Percentiles rank a stretch among this genome's conserved stretches.
Evolutionary conservation across 2,329 filamentous ascomycete species (phyloP).

Genomic region (Phyllosticta citrichinensis): DNA sequence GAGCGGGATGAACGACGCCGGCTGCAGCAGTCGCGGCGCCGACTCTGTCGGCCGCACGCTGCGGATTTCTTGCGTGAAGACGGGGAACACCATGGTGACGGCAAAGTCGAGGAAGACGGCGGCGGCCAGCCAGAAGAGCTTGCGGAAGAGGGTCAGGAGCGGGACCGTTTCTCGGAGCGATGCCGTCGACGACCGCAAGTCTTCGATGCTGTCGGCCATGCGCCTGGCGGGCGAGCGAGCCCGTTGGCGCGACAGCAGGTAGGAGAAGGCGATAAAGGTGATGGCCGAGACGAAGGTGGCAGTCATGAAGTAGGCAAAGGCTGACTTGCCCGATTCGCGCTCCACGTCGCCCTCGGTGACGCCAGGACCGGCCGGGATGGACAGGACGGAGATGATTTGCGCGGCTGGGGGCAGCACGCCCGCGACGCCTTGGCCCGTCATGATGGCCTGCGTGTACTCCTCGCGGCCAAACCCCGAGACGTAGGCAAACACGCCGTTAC

Average conservation of each 20-base stretch:
- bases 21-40: slow-evolving; percentile 50
- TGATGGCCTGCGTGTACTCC: slow-evolving; percentile 92
- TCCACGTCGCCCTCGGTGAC: slow-evolving; percentile 26
- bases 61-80: slow-evolving; percentile 58
- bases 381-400: slow-evolving; percentile 74
- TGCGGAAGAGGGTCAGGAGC: slow-evolving; percentile 59
- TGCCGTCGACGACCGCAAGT: neutral
- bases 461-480: slow-evolving; percentile 73
- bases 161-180: slow-evolving; percentile 42
- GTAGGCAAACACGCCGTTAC: slow-evolving; percentile 92
- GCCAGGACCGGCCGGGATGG: slow-evolving; percentile 37
- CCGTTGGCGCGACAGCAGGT: slow-evolving; percentile 51
- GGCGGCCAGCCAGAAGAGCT: slow-evolving; percentile 68
- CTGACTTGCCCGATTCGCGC: slow-evolving; percentile 51
- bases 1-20: slow-evolving; percentile 75
- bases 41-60: slow-evolving; percentile 34
- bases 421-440: slow-evolving; percentile 87
- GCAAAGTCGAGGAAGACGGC: slow-evolving; percentile 72
- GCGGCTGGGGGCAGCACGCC: slow-evolving; percentile 82
- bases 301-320: slow-evolving; percentile 84
- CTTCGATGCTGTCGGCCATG: slow-evolving; percentile 7
- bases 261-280: slow-evolving; percentile 63
- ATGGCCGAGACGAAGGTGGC: slow-evolving; percentile 65
- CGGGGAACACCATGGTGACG: slow-evolving; percentile 88
- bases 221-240: slow-evolving; percentile 18